phyloP scores from a whole-genome alignment of 345 rosid species.

The Heritiera fomes region DNA sequence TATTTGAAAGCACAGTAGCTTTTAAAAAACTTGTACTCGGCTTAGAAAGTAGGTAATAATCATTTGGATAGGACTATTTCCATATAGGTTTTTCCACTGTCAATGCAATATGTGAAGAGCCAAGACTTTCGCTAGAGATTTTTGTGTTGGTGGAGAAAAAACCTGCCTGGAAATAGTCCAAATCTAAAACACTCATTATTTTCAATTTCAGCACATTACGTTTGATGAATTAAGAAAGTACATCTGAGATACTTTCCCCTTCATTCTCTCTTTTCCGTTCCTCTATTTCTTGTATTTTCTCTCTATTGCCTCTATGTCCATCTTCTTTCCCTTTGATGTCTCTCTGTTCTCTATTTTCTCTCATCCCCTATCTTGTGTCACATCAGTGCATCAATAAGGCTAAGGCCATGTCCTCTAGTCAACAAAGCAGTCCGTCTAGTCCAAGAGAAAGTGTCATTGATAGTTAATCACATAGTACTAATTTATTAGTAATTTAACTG shows the following conservation, averaged over 20 bases:
- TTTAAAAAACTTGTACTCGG: too few relatives aligned
- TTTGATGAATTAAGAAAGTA: constrained; percentile 4
- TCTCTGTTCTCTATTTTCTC: background rate
- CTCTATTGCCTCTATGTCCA: background rate
- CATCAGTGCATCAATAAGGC: background rate
- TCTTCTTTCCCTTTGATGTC: background rate
- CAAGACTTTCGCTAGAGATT: background rate
- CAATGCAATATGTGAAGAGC: background rate
- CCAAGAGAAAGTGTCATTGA: constrained; percentile 6
- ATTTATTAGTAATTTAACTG: too few relatives aligned
- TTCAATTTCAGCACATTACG: background rate
- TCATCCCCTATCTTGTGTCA: background rate
- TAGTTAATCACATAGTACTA: background rate
- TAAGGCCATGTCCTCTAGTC: background rate
- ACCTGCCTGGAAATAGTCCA: background rate
- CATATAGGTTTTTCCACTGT: background rate
- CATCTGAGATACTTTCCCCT: background rate
- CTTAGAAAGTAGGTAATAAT: background rate
- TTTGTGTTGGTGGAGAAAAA: background rate
- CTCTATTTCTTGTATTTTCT: background rate
- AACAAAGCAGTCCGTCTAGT: background rate
- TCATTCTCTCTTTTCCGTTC: background rate
- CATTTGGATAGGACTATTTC: background rate
- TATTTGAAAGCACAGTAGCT: too few relatives aligned
- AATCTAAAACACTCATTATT: background rate